Evolutionary conservation across 169 alveolate genomes (phyloP).

Genomic region (Plasmodium blacklocki): DNA sequence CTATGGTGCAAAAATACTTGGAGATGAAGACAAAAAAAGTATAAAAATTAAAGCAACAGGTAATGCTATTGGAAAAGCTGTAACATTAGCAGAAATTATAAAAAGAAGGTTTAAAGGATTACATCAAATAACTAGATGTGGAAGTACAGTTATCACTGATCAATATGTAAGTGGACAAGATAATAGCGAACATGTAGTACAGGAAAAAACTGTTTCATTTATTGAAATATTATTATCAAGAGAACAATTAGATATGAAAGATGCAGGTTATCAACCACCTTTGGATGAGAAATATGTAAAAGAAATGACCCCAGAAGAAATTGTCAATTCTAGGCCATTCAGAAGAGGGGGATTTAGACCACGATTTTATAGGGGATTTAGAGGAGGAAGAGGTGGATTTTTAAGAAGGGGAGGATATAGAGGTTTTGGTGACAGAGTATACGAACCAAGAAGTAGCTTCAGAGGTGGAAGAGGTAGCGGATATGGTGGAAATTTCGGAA

Average conservation of each 20-base stretch:
- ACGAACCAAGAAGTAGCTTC: slow-evolving; percentile 67
- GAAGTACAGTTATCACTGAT: slow-evolving; percentile 83
- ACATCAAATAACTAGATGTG: slow-evolving; percentile 87
- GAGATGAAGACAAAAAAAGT: slow-evolving; percentile 81
- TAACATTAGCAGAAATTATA: slow-evolving; percentile 89
- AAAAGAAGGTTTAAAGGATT: slow-evolving; percentile 90
- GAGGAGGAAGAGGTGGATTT: slow-evolving; percentile 78
- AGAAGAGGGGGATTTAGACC: slow-evolving; percentile 75
- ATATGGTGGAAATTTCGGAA: slow-evolving; percentile 75
- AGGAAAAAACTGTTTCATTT: slow-evolving; percentile 83
- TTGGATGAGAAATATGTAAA: slow-evolving; percentile 84
- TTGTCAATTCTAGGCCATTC: slow-evolving; percentile 73
- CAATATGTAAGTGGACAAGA: slow-evolving; percentile 88
- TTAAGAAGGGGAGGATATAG: slow-evolving; percentile 77
- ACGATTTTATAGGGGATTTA: slow-evolving; percentile 68
- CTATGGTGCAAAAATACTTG: slow-evolving; percentile 86
- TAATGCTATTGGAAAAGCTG: slow-evolving; percentile 90
- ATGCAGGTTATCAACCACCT: slow-evolving; percentile 88
- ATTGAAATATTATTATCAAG: slow-evolving; percentile 84
- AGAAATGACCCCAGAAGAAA: slow-evolving; percentile 80
- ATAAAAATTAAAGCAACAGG: slow-evolving; percentile 92
- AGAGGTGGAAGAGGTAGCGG: slow-evolving; percentile 78
- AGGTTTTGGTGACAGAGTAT: slow-evolving; percentile 69
- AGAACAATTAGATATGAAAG: slow-evolving; percentile 78
- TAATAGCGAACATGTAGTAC: slow-evolving; percentile 84